phyloP scores from a whole-genome alignment of 2,329 filamentous ascomycete species.

The Sporothrix euskadiensis region DNA sequence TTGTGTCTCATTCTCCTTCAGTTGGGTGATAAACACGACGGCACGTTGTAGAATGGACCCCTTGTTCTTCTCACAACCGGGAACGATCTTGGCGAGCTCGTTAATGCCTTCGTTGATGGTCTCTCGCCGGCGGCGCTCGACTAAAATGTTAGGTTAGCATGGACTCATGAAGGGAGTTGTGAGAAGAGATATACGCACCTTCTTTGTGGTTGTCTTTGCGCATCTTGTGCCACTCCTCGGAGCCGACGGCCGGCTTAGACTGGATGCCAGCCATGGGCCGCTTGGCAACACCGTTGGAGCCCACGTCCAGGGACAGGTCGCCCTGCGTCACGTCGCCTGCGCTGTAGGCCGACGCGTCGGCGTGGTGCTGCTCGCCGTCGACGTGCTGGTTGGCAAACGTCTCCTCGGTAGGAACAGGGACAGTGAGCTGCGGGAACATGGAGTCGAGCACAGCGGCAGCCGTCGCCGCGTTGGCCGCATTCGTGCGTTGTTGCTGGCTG shows the following conservation, averaged over 20 bases:
- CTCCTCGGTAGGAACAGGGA: slow-evolving; percentile 59
- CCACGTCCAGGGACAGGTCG: slow-evolving; percentile 39
- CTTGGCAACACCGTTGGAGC: slow-evolving; percentile 32
- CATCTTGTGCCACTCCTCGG: slow-evolving; percentile 96
- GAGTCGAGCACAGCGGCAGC: slow-evolving; percentile 59
- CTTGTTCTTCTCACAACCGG: slow-evolving; percentile 98
- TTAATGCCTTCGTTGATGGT: slow-evolving; percentile 99
- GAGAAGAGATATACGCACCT: slow-evolving; percentile 56
- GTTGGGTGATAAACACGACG: slow-evolving; percentile 88
- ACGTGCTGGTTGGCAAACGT: slow-evolving; percentile 57
- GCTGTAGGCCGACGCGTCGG: slow-evolving; percentile 36
- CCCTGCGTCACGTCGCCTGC: slow-evolving; percentile 42
- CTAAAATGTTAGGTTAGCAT: slow-evolving; percentile 48
- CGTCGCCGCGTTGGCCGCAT: slow-evolving; percentile 56
- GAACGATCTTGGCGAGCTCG: slow-evolving; percentile 95
- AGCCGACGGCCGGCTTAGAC: slow-evolving; percentile 84
- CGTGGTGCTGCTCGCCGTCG: slow-evolving; percentile 40
- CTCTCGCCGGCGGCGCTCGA: slow-evolving; percentile 92
- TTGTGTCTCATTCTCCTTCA: slow-evolving; percentile 90
- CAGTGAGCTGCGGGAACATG: slow-evolving; percentile 61
- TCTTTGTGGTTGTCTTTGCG: slow-evolving; percentile 99
- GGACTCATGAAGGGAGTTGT: not conserved
- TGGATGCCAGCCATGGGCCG: slow-evolving; percentile 33
- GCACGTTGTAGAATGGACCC: slow-evolving; percentile 92
- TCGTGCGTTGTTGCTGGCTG: slow-evolving; percentile 46